Evolutionary conservation across 1,139 yeast genomes (phyloP).

Genomic region (Blastobotrys capitulatus): DNA sequence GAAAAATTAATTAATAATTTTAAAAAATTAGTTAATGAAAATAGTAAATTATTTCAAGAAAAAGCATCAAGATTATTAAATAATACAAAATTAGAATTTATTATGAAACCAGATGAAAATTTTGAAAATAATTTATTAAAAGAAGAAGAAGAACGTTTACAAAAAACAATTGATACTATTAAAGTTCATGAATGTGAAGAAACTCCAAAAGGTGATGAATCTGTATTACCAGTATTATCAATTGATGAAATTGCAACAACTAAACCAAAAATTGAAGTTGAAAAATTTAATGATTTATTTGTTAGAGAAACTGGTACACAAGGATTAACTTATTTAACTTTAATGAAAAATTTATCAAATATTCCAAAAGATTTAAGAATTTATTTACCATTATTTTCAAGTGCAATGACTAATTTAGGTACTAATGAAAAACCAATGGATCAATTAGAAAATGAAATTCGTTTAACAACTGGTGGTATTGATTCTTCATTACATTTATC

Average conservation of each 20-base stretch:
- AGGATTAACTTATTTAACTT: constrained; percentile 26
- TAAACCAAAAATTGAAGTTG: constrained; percentile 41
- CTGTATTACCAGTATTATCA: constrained; percentile 72
- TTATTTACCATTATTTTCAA: constrained; percentile 70
- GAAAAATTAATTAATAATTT: constrained; percentile 55
- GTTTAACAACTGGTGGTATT: constrained; percentile 80
- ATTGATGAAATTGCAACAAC: constrained; percentile 63
- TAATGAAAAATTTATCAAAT: constrained; percentile 34
- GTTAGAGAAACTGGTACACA: constrained; percentile 34
- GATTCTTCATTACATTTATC: constrained; percentile 52
- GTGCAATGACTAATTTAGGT: constrained; percentile 81
- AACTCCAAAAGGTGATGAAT: constrained; percentile 69
- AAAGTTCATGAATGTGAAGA: constrained; percentile 56
- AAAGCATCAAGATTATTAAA: constrained; percentile 50
- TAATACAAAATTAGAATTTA: constrained; percentile 59
- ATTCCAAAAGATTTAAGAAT: constrained; percentile 58
- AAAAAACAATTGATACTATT: constrained; percentile 37
- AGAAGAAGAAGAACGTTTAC: constrained; percentile 55
- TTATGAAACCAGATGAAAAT: constrained; percentile 64
- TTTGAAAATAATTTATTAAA: constrained; percentile 45
- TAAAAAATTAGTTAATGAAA: constrained; percentile 48
- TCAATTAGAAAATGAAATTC: constrained; percentile 79
- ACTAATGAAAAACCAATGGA: constrained; percentile 66
- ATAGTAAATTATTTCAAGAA: constrained; percentile 53
- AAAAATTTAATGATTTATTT: constrained; percentile 20